Conservation (phyloP, 345 rosid genomes). For the Kernera saxatilis region DNA sequence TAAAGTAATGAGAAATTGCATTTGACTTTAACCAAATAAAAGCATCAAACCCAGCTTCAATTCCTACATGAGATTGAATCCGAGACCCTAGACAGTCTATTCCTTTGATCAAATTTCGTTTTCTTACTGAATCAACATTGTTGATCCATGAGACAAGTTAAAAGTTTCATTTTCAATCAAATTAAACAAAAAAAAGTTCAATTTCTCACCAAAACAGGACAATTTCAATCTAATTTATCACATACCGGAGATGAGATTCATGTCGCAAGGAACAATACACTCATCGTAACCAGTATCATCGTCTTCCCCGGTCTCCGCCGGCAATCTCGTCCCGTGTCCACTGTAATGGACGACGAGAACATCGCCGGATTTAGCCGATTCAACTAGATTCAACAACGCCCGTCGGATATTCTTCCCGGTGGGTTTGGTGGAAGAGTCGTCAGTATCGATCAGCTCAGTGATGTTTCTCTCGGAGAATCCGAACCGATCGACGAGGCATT, state of each 20-base stretch:
- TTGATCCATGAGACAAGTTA: background rate
- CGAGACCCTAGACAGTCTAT: background rate
- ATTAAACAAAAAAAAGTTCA: background rate
- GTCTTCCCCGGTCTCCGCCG: constrained; percentile 92
- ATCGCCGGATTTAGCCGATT: constrained; percentile 60
- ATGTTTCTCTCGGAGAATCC: constrained; percentile 66
- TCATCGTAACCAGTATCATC: constrained; percentile 96
- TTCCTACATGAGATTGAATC: background rate
- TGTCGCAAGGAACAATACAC: constrained; percentile 91
- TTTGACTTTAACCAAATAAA: background rate
- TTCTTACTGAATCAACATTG: background rate
- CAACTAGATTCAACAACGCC: constrained; percentile 48
- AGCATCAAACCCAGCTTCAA: background rate
- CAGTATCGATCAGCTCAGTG: constrained; percentile 64
- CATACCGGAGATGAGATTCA: constrained; percentile 88
- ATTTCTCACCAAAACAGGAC: background rate
- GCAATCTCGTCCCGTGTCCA: constrained; percentile 97
- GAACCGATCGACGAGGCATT: constrained; percentile 53
- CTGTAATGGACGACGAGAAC: constrained; percentile 78
- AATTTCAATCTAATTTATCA: background rate
- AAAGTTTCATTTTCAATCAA: no score
- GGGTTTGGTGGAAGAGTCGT: constrained; percentile 53
- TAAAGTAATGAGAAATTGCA: background rate
- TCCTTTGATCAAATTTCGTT: background rate
- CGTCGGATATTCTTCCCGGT: constrained; percentile 72